Evolutionary conservation across 192 early-diverging fungal genomes (phyloP).

Genomic region (Entomortierella beljakovae): DNA sequence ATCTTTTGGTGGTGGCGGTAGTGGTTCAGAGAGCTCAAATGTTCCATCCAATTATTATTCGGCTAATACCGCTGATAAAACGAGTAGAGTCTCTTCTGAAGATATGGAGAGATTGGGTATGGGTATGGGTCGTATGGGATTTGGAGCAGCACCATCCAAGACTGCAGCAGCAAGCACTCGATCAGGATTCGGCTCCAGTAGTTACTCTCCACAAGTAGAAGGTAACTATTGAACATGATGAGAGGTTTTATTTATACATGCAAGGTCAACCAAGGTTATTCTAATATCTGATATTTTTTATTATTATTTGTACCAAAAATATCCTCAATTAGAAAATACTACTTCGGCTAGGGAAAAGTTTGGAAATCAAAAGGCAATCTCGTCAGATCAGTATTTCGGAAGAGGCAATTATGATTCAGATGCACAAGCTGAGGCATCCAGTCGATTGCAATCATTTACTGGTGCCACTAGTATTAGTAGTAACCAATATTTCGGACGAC

Average conservation of each 20-base stretch:
- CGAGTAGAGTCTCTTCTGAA: slow-evolving; percentile 29
- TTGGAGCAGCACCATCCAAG: slow-evolving; percentile 54
- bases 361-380: slow-evolving; percentile 87
- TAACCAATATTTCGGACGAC: slow-evolving; percentile 86
- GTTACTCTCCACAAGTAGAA: slow-evolving; percentile 47
- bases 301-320: not conserved
- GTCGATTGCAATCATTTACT: slow-evolving; percentile 74
- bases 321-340: slow-evolving; percentile 36
- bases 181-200: slow-evolving; percentile 32
- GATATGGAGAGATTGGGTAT: slow-evolving; percentile 75
- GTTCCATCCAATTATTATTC: slow-evolving; percentile 36
- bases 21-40: not conserved
- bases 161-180: slow-evolving; percentile 16
- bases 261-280: not conserved
- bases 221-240: no score
- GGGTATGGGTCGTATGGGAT: slow-evolving; percentile 75
- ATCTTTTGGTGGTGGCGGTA: not conserved
- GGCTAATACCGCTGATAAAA: slow-evolving; percentile 40
- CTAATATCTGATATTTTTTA: not conserved
- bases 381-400: slow-evolving; percentile 93
- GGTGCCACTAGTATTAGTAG: slow-evolving; percentile 82
- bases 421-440: slow-evolving; percentile 61
- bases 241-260: no score
- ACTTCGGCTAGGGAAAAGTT: slow-evolving; percentile 80
- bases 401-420: slow-evolving; percentile 75